A percentile compares a stretch with the other conserved stretches of the same genome.
Conservation (phyloP, 2,329 filamentous ascomycete species). For the Parascedosporium putredinis region DNA sequence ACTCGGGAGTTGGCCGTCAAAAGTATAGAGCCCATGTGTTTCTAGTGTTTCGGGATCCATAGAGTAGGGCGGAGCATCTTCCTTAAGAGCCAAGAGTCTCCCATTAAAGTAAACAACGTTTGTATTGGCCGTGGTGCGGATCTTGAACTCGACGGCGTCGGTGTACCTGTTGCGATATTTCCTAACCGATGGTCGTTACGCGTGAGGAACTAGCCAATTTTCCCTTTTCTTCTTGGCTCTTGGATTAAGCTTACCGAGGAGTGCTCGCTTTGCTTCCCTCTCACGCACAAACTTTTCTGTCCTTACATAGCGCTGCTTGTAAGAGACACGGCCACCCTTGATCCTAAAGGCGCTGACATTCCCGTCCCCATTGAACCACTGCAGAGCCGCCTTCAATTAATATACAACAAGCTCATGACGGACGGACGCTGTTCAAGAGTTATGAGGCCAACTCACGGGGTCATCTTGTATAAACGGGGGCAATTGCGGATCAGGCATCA, state of each 20-base stretch:
- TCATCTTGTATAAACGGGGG: conserved; percentile 16
- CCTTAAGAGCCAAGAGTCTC: conserved; percentile 36
- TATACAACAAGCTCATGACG: no score
- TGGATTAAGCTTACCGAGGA: no score
- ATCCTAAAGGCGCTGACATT: conserved; percentile 25
- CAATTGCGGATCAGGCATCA: conserved; percentile 31
- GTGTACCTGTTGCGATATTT: no score
- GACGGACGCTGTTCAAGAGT: conserved; percentile 20
- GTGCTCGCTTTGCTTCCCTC: conserved; percentile 19
- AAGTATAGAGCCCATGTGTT: conserved; percentile 28
- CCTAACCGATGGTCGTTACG: no score
- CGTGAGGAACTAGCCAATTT: no score
- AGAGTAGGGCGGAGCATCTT: conserved; percentile 30
- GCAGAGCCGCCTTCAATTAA: no score
- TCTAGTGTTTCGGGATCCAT: conserved; percentile 29
- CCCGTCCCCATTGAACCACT: conserved; percentile 30
- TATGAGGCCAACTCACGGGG: no score
- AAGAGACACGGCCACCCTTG: conserved; percentile 19
- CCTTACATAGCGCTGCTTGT: conserved; percentile 24
- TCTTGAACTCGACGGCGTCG: conserved; percentile 19
- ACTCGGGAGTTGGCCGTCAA: conserved; percentile 27
- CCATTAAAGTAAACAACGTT: conserved; percentile 40
- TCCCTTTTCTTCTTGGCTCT: no score
- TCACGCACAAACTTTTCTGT: conserved; percentile 28
- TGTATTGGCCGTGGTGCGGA: conserved; percentile 33